Base-by-base conservation (phyloP, 495 filamentous ascomycete species). In the Aspergillus hancockii region DNA sequence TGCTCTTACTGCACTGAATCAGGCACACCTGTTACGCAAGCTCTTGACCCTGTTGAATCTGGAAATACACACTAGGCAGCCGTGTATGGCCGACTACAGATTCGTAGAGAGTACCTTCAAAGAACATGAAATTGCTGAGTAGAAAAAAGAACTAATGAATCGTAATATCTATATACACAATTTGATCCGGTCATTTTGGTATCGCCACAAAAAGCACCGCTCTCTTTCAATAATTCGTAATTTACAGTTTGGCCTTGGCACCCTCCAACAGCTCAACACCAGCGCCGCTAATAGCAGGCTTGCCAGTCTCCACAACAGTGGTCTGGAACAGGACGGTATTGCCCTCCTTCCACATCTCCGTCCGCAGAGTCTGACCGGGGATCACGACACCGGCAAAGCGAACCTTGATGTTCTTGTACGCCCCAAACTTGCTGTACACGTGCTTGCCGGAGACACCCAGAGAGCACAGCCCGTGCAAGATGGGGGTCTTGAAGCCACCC, bases 261-360 rank as follows among this genome's bases (percentile, higher is more conserved):
- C 75, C 75, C 41, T 78, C 81, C 40, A 91, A 61, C 69, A 98
- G 80, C 82, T 98, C 93, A 3, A 87, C 93, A 18, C 92, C 93
- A 19, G 90, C 95, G 13, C 88, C 91, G 10, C 84, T 83, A 75
- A 98, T 97, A 61, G 89, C 90, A 62, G 92, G 76, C 82, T 97
- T 98, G 47, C 94, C 95, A 52, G 94, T 98, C 83, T 98, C 94
- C 68, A 92, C 90, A 43, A 98, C 94, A 69, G 84, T 93, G 19
- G 87, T 85, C 83, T 98, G 92, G 81, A 98, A 98, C 49, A 97
- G 74, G 25, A 98, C 87, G 67, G 84, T 88, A 61, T 83, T 83
- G n/a, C 86, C 89, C 69, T 93, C 92, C 83, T 92, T 96, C 94
- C 94, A 98, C 91, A 96, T 96, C 85, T 98, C 94, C 31, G 93